A percentile compares a stretch with the other conserved stretches of the same genome.
These are phyloP conservation scores for Syzygium malaccense DNA, from an alignment of 441 rosid genomes.

Conservation along the genomic window DNA sequence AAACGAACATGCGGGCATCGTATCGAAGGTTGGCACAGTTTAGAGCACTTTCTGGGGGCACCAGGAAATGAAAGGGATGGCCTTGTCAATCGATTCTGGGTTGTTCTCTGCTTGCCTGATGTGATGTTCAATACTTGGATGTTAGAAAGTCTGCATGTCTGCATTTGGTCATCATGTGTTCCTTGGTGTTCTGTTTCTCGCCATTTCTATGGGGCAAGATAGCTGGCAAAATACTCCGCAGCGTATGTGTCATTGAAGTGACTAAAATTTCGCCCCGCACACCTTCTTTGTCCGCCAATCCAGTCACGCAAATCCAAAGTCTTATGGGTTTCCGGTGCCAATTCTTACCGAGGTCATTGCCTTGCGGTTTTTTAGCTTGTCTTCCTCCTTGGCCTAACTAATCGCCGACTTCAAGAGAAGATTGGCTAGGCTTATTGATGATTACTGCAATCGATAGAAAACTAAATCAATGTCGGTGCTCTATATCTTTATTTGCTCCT, in stretches of 20 bases:
- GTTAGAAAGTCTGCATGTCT: not conserved
- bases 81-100: not conserved
- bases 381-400: not conserved
- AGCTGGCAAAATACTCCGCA: not conserved
- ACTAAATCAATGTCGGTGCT: not conserved
- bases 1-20: not conserved
- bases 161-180: not conserved
- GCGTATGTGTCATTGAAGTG: not conserved
- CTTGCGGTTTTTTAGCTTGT: not conserved
- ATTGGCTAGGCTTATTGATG: not conserved
- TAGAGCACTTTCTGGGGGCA: not conserved
- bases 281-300: not conserved
- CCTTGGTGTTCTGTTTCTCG: not conserved
- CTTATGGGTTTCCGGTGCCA: not conserved
- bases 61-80: not conserved
- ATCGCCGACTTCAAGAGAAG: not conserved
- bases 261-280: not conserved
- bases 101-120: not conserved
- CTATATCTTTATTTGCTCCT: not conserved
- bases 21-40: not conserved
- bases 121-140: not conserved
- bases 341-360: not conserved
- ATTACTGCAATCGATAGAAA: not conserved
- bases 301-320: not conserved
- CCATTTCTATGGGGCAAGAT: not conserved